Base-by-base conservation (phyloP, 371 early-diverging fungal species). In the Mortierella sp. region DNA sequence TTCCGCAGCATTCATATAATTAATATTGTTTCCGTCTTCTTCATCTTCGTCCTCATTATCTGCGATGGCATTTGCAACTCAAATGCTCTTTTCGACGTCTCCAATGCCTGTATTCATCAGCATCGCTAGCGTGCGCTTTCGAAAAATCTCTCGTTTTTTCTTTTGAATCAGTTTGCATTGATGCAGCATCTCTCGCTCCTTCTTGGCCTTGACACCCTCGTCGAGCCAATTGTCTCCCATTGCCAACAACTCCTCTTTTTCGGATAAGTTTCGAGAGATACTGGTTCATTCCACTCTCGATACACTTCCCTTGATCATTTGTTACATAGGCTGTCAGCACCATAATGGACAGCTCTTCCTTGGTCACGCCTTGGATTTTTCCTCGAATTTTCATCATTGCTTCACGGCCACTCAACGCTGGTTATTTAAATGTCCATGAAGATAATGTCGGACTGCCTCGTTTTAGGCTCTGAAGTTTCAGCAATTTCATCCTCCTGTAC, bases 391-490 rank as follows among this genome's bases (percentile, higher is more conserved):
- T 76, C 48, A 69, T 58, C 7, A 87, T 79, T 15, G 84, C 84
- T 47, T 84, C 74, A 7, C 84, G 75, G 19, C 88, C 88, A 63
- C 83, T 80, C 78, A 78, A 83, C 33, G 85, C 68, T 0, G 88
- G 88, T 88, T 88, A 89, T 89, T 76, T 85, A 84, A 57, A 88
- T 76, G 61, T 89, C 89, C 84, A 88, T 88, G 52, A 89, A 75
- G 19, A 88, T 71, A 21, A 87, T 62, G 19, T 76, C 82, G 52
- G 72, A 81, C 65, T 81, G 82, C 50, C 43, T 71, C 55, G 16
- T 41, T 28, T 41, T 41, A 1, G 16, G 36, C 64, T 16, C 57
- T 36, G 55, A 50, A 16, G n/a, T n/a, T 6, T n/a, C 50, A n/a
- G 13, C 16, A n/a, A 8, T 13, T 9, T 55, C 55, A 3, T 55